Evolutionary conservation across 2,329 filamentous ascomycete genomes (phyloP), one percentile per base, ranked within the genome.

Genomic region (Xylariaceae sp.): DNA sequence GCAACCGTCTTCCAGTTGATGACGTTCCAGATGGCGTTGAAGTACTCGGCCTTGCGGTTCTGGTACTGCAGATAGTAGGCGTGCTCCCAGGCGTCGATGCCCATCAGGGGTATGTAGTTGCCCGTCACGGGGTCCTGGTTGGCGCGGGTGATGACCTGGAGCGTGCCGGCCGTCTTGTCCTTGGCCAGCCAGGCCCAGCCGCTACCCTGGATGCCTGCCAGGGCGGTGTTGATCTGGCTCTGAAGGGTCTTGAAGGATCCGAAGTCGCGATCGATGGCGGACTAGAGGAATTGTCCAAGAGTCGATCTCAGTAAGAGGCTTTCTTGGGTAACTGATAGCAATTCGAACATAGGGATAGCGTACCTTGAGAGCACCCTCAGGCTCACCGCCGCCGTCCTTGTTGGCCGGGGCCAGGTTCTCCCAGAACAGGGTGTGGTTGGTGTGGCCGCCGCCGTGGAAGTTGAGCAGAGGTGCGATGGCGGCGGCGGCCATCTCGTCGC

Each of bases 41-140:
- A 88, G 68, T 88, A 88, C 63, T 88, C 84, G 38, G 81, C 84
- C 73, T 88, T 88, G 60, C 82, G 76, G 69, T 88, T 88, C 73
- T 88, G 73, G 65, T 88, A 88, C 51, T 74, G 71, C 14, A 76
- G 56, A 50, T 77, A 77, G 53, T 76, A 77, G 1, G 73, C 73
- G 57, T 77, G 73, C 59, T 76, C 73, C 73, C 74, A 83, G 63
- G 82, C 81, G 56, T 84, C 80, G 5, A 83, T 66, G 2, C 78
- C 79, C 36, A 78, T 65, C 9, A 84, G 61, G 1, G 73, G 73
- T 6, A 65, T 58, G 23, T 64, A 62, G 34, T 67, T 66, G 2
- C 66, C 68, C 3, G 67, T 59, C 2, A 77, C 65, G 2, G 73
- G 74, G 54, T 83, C 79, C 61, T 84, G 80, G 53, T 84, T 80